phyloP scores from a whole-genome alignment of 1,139 yeast genomes.

The Blastobotrys malaysiensis region DNA sequence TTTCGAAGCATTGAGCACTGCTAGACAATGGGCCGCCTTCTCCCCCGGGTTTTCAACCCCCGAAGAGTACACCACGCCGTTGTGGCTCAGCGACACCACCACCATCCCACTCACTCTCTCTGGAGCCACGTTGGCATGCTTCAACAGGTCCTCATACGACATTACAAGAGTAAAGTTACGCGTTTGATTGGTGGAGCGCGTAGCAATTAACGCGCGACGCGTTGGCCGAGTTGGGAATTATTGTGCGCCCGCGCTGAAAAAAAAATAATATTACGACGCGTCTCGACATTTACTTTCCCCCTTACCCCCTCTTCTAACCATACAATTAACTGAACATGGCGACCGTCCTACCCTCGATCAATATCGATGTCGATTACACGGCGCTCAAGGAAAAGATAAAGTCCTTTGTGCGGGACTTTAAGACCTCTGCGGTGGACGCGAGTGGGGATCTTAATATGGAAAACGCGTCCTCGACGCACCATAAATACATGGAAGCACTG shows the following conservation, averaged over 20 bases:
- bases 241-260: constrained; percentile 4
- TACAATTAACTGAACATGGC: constrained; percentile 13
- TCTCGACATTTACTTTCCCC: not conserved
- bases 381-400: constrained; percentile 35
- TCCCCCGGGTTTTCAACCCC: constrained; percentile 9
- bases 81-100: constrained; percentile 9
- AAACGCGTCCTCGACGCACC: constrained; percentile 8
- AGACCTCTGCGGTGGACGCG: constrained; percentile 19
- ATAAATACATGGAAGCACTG: constrained; percentile 67
- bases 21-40: constrained; percentile 10
- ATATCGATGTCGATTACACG: constrained; percentile 49
- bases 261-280: not conserved
- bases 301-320: not conserved
- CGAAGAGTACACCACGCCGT: constrained; percentile 10
- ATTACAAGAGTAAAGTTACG: not conserved
- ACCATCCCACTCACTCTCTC: constrained; percentile 11
- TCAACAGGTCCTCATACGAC: constrained; percentile 7
- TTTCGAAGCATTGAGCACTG: constrained; percentile 10
- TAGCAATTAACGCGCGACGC: not conserved
- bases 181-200: not conserved
- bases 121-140: constrained; percentile 8
- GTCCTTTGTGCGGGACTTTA: constrained; percentile 24
- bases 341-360: constrained; percentile 44
- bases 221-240: not conserved
- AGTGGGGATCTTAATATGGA: constrained; percentile 14